Evolutionary conservation across 345 rosid genomes (phyloP), one percentile per base, ranked within the genome.

Genomic region (Dimocarpus longan): DNA sequence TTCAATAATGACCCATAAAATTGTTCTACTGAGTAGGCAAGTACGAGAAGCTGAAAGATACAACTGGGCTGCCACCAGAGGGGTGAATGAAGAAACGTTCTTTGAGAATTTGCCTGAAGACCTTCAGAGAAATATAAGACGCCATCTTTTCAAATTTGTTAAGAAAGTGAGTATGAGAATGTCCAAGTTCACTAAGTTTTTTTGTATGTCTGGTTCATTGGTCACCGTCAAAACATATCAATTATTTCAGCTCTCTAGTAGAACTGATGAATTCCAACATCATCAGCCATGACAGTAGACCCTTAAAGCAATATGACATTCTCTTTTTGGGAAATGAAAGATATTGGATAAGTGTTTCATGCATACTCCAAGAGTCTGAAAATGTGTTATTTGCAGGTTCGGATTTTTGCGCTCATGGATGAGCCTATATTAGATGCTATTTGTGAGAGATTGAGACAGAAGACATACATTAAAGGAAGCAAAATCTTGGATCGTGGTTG

Each of bases 51-150:
- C 99, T 79, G 99, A 95, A 86, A 83, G 93, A 66, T 93, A 89
- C 66, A 82, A 83, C 80, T 95, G 98, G 98, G 93, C 97, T 75
- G 93, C 96, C 28, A 93, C 97, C 5, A 90, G 97, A 89, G 99
- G 98, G 28, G 93, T 92, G 66, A 90, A 92, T 66, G 98, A 92
- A 81, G 95, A 85, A 54, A 66, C 78, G 83, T 93, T 93, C 9
- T 75, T 95, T 68, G 88, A 88, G 77, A 89, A 89, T 85, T 84
- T 95, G 86, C 97, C 98, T 3, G 98, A 95, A 80, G 98, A 93
- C 73, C 88, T 95, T 78, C 98, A 90, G 71, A 89, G 91, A 84
- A 97, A 95, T n/a, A 91, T 95, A 83, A 87, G 94, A 81, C 90
- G 94, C 32, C 97, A 95, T 68, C 95, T 92, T 82, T 93, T 91